Evolutionary conservation across 352 stramenopile species (phyloP).

Genomic region (Salisapilia sapeloensis): DNA sequence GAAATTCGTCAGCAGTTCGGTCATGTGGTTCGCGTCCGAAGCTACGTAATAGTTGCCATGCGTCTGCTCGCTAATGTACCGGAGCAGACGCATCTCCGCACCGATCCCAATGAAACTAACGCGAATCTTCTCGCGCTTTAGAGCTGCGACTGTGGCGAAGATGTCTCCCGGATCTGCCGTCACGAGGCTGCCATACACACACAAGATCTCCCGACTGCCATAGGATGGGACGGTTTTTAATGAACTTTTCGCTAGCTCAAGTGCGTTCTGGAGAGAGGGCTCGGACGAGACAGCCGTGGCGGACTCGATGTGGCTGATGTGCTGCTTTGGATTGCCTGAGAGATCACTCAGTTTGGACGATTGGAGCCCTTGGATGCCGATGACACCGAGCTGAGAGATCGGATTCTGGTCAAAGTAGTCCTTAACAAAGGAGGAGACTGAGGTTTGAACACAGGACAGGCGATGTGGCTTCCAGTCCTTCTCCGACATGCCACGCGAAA

Average conservation of each 20-base stretch:
- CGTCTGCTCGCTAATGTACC: conserved; percentile 81
- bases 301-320: conserved; percentile 65
- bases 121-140: conserved; percentile 84
- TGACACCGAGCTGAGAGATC: conserved; percentile 83
- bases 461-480: conserved; percentile 83
- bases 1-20: conserved; percentile 85
- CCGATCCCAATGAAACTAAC: conserved; percentile 89
- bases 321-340: conserved; percentile 74
- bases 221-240: conserved; percentile 84
- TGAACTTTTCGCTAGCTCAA: conserved; percentile 79
- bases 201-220: conserved; percentile 82
- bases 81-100: conserved; percentile 86
- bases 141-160: conserved; percentile 81
- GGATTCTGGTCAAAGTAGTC: conserved; percentile 92
- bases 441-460: conserved; percentile 35
- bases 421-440: conserved; percentile 73
- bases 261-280: conserved; percentile 81
- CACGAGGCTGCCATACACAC: conserved; percentile 89
- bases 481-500: conserved; percentile 69
- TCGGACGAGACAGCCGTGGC: conserved; percentile 62
- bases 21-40: conserved; percentile 85
- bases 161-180: conserved; percentile 95
- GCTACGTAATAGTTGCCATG: conserved; percentile 89
- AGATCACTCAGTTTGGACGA: conserved; percentile 85
- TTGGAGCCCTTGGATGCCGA: conserved; percentile 81